Evolutionary conservation across 768 basidiomycete genomes (phyloP).

Genomic region (Rhodotorula graminis): DNA sequence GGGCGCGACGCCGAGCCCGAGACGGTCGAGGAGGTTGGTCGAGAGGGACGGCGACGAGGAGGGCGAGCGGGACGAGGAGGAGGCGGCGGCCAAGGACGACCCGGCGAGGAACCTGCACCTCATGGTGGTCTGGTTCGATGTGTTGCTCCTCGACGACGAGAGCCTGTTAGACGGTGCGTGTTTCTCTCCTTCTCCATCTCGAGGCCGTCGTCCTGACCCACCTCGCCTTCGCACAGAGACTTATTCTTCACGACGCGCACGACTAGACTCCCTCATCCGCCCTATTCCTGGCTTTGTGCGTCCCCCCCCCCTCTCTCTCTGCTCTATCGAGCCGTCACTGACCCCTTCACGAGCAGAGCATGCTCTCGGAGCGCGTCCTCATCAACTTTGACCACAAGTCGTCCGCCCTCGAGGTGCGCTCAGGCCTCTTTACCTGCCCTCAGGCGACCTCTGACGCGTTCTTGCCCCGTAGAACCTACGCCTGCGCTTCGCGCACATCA

Average conservation of each 20-base stretch:
- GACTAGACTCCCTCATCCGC: constrained; percentile 59
- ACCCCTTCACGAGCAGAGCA: constrained; percentile 35
- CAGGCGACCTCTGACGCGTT: background rate
- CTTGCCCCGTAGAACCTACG: constrained; percentile 4
- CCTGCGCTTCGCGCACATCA: constrained; percentile 53
- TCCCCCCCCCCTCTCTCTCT: background rate
- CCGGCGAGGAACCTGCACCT: constrained; percentile 49
- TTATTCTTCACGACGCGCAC: constrained; percentile 59
- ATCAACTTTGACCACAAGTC: constrained; percentile 50
- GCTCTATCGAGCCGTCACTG: background rate
- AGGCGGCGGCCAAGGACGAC: background rate
- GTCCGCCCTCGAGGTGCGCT: constrained; percentile 1
- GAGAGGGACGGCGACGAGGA: background rate
- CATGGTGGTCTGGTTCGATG: constrained; percentile 80
- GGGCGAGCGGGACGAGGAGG: background rate
- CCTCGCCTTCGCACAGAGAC: constrained; percentile 42
- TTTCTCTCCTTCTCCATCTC: background rate
- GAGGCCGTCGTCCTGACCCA: background rate
- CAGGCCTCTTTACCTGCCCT: background rate
- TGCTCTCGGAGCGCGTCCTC: constrained; percentile 58
- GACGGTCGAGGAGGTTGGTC: too few relatives aligned
- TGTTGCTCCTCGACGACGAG: constrained; percentile 63
- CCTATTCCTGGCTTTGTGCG: constrained; percentile 57
- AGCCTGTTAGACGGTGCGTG: constrained; percentile 53
- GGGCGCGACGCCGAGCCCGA: constrained; percentile 12